A percentile compares a stretch with the other conserved stretches of the same genome.
These are phyloP conservation scores for Rosa chinensis DNA, from an alignment of 306 rosid species.

Conservation along the genomic window DNA sequence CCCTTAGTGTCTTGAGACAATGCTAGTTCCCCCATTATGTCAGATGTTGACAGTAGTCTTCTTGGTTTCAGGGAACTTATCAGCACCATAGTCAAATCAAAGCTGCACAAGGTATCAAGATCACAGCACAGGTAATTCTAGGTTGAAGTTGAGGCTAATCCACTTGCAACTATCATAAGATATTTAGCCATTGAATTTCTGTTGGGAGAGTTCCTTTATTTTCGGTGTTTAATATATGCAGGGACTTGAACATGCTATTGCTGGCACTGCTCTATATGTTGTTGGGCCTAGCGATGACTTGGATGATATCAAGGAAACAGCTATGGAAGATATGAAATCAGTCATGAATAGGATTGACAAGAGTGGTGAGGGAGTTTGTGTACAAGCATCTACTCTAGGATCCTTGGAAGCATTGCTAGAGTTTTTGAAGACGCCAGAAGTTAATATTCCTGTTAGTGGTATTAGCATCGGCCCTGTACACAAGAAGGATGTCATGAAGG, in stretches of 20 bases:
- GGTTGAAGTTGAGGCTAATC: slow-evolving; percentile 17
- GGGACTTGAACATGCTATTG: slow-evolving; percentile 99
- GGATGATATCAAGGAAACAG: slow-evolving; percentile 67
- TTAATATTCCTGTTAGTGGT: slow-evolving; percentile 92
- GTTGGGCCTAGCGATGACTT: slow-evolving; percentile 84
- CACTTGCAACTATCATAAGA: not conserved
- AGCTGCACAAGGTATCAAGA: slow-evolving; percentile 98
- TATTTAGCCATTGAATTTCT: not conserved
- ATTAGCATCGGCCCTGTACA: slow-evolving; percentile 96
- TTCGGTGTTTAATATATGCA: slow-evolving; percentile 25
- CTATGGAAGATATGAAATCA: slow-evolving; percentile 82
- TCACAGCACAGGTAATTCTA: slow-evolving; percentile 82
- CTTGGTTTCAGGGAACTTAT: slow-evolving; percentile 78
- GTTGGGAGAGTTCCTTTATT: not conserved
- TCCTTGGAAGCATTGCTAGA: slow-evolving; percentile 94
- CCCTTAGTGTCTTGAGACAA: not conserved
- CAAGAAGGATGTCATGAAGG: slow-evolving; percentile 96
- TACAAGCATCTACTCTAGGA: slow-evolving; percentile 96
- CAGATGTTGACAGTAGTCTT: slow-evolving; percentile 19
- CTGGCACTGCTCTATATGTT: slow-evolving; percentile 83
- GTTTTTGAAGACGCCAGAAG: slow-evolving; percentile 85
- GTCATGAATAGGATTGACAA: slow-evolving; percentile 88
- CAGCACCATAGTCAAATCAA: slow-evolving; percentile 90
- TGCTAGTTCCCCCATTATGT: not conserved
- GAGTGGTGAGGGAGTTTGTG: slow-evolving; percentile 96